These are phyloP conservation scores for Sporisorium scitamineum DNA, from an alignment of 1,284 basidiomycete genomes.

Conservation along the genomic window DNA sequence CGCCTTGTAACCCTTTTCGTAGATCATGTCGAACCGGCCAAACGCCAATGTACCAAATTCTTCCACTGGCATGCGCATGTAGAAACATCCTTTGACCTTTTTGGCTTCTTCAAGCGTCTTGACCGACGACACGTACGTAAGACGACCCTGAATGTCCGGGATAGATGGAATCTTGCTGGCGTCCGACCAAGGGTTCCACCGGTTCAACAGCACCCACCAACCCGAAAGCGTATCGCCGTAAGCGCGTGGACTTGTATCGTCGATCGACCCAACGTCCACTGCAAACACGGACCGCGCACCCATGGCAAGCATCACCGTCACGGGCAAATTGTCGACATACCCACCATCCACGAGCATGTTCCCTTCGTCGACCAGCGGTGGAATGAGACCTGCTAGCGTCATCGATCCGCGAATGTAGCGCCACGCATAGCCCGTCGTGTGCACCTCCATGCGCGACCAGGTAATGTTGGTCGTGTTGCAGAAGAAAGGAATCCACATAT, in stretches of 20 bases:
- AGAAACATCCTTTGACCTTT: constrained; percentile 84
- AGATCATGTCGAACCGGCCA: constrained; percentile 74
- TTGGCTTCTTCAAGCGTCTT: constrained; percentile 95
- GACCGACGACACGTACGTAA: constrained; percentile 97
- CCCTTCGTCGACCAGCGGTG: constrained; percentile 94
- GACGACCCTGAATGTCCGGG: constrained; percentile 92
- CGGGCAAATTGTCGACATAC: constrained; percentile 72
- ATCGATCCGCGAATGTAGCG: constrained; percentile 87
- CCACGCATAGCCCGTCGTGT: constrained; percentile 85
- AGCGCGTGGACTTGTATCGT: constrained; percentile 92
- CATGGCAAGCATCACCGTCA: constrained; percentile 89
- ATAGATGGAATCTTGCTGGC: constrained; percentile 86
- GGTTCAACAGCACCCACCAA: constrained; percentile 93
- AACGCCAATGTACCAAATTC: constrained; percentile 67
- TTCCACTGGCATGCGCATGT: constrained; percentile 90
- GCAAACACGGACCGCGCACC: constrained; percentile 94
- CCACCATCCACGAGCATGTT: constrained; percentile 72
- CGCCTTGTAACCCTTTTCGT: constrained; percentile 83
- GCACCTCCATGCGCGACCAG: constrained; percentile 95
- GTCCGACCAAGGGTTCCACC: constrained; percentile 77
- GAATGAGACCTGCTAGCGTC: constrained; percentile 94
- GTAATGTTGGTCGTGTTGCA: constrained; percentile 99
- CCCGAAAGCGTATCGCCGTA: constrained; percentile 97
- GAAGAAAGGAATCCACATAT: constrained; percentile 99
- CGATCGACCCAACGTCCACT: constrained; percentile 92